These are phyloP conservation scores for Phytophthora pistaciae DNA, from an alignment of 352 stramenopile species.

Conservation along the genomic window DNA sequence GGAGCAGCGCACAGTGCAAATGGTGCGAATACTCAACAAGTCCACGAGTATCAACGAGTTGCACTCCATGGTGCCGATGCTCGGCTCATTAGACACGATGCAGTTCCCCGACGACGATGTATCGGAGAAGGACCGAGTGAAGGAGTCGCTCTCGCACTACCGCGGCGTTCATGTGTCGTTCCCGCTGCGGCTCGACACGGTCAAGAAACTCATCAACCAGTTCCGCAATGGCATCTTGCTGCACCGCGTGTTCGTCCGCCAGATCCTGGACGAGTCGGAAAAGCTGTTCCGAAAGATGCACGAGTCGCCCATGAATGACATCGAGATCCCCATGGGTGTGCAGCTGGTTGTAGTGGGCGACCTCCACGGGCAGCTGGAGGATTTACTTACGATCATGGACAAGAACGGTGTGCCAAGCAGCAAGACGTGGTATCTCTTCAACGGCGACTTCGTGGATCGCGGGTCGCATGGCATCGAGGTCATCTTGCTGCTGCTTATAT, in stretches of 20 bases:
- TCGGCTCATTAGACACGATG: slow-evolving; percentile 75
- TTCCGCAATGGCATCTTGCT: slow-evolving; percentile 87
- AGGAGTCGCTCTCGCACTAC: slow-evolving; percentile 73
- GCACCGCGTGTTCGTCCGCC: slow-evolving; percentile 79
- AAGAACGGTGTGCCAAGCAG: slow-evolving; percentile 90
- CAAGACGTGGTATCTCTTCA: slow-evolving; percentile 96
- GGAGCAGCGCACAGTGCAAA: slow-evolving; percentile 86
- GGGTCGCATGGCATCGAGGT: slow-evolving; percentile 94
- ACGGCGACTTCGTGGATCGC: slow-evolving; percentile 97
- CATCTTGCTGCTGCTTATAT: slow-evolving; percentile 88
- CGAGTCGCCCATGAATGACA: slow-evolving; percentile 75
- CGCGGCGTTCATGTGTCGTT: slow-evolving; percentile 79
- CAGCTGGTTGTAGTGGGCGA: slow-evolving; percentile 94
- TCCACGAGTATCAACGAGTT: slow-evolving; percentile 85
- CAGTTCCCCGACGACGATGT: slow-evolving; percentile 55
- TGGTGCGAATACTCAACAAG: slow-evolving; percentile 89
- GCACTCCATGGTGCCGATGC: slow-evolving; percentile 79
- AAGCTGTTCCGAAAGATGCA: slow-evolving; percentile 61
- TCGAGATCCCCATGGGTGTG: slow-evolving; percentile 80
- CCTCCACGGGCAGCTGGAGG: slow-evolving; percentile 94
- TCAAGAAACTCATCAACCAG: slow-evolving; percentile 85
- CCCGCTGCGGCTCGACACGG: slow-evolving; percentile 76
- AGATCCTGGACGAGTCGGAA: slow-evolving; percentile 76
- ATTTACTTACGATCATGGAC: slow-evolving; percentile 94
- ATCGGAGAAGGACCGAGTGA: slow-evolving; percentile 68